Conservation (phyloP, 2,329 filamentous ascomycete species). For the Colletotrichum tanaceti region DNA sequence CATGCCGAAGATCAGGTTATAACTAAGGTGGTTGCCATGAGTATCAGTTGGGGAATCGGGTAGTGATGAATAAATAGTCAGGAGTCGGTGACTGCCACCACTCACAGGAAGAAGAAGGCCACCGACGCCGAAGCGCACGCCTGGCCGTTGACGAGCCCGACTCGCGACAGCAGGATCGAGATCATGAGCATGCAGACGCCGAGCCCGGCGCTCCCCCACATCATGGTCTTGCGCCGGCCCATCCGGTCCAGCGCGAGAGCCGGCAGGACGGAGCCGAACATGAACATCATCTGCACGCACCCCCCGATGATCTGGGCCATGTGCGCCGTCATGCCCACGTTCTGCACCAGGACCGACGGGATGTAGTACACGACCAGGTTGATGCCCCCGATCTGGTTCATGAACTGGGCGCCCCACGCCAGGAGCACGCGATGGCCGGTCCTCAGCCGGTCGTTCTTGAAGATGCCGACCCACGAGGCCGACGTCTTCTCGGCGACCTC, state of each 20-base stretch:
- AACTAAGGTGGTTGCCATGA: slow-evolving; percentile 38
- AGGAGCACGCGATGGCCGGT: slow-evolving; percentile 59
- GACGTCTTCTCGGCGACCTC: slow-evolving; percentile 48
- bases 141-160: slow-evolving; percentile 37
- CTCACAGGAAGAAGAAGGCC: slow-evolving; percentile 52
- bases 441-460: slow-evolving; percentile 56
- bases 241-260: slow-evolving; percentile 51
- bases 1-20: slow-evolving; percentile 46
- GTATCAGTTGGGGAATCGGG: background rate
- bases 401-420: slow-evolving; percentile 60
- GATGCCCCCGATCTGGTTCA: slow-evolving; percentile 63
- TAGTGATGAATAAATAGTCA: no score
- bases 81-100: slow-evolving; percentile 22
- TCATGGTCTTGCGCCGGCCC: slow-evolving; percentile 57
- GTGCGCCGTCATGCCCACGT: slow-evolving; percentile 48
- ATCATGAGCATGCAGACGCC: slow-evolving; percentile 54
- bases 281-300: slow-evolving; percentile 53
- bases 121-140: slow-evolving; percentile 46
- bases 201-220: slow-evolving; percentile 52
- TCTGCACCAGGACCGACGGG: slow-evolving; percentile 48
- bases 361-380: slow-evolving; percentile 57
- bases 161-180: slow-evolving; percentile 47
- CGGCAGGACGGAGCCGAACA: slow-evolving; percentile 51
- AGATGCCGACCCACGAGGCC: slow-evolving; percentile 54
- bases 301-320: slow-evolving; percentile 51